phyloP scores from a whole-genome alignment of 2,329 filamentous ascomycete species.

The Xylaria sp. region DNA sequence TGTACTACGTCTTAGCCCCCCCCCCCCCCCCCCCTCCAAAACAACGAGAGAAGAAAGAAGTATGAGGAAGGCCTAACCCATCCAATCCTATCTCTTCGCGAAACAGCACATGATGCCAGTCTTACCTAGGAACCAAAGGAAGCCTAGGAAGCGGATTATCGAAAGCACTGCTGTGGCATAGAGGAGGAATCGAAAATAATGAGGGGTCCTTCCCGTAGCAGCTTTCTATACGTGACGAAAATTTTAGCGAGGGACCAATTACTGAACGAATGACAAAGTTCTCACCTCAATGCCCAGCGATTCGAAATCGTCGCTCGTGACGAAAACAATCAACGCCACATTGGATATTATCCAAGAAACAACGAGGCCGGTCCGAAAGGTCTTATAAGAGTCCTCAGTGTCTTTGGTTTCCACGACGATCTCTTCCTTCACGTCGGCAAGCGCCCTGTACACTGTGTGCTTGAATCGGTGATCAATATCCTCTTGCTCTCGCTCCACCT shows the following conservation, averaged over 20 bases:
- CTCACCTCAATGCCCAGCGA: slow-evolving; percentile 86
- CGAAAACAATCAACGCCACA: slow-evolving; percentile 79
- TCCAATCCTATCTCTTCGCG: slow-evolving; percentile 76
- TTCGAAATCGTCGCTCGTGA: slow-evolving; percentile 88
- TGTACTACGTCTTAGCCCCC: too few species aligned
- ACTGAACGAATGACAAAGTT: too few species aligned
- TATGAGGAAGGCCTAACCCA: too few species aligned
- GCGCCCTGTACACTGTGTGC: slow-evolving; percentile 89
- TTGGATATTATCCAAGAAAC: slow-evolving; percentile 98
- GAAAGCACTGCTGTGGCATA: slow-evolving; percentile 87
- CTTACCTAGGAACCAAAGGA: slow-evolving; percentile 91
- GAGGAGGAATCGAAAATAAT: slow-evolving; percentile 91
- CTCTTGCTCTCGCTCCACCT: slow-evolving; percentile 94
- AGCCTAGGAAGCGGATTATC: slow-evolving; percentile 87
- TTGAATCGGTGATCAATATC: slow-evolving; percentile 99
- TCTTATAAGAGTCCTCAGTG: slow-evolving; percentile 97
- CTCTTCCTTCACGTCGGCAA: slow-evolving; percentile 79
- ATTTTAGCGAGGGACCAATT: slow-evolving; percentile 43
- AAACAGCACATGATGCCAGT: slow-evolving; percentile 98
- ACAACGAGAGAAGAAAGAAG: too few species aligned
- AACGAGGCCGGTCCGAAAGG: slow-evolving; percentile 95
- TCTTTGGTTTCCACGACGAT: slow-evolving; percentile 83
- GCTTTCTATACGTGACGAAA: slow-evolving; percentile 59
- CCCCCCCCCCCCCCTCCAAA: too few species aligned
- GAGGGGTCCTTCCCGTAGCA: slow-evolving; percentile 75